Percentiles rank a stretch among this genome's conserved stretches.
These are phyloP conservation scores for Prunus yedoensis DNA, from an alignment of 331 rosid species.

Conservation along the genomic window DNA sequence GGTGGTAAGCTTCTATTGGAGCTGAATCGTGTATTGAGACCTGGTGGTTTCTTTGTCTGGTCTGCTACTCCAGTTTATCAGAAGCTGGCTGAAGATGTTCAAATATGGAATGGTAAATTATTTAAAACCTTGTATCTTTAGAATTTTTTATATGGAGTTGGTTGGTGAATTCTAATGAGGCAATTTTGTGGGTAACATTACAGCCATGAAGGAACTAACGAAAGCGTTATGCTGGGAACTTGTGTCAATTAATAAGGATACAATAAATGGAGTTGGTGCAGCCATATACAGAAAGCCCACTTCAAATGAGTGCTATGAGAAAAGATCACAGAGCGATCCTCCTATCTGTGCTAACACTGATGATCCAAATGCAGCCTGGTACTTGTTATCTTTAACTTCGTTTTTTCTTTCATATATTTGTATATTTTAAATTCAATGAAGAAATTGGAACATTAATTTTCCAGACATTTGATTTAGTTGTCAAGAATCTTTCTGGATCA, in stretches of 20 bases:
- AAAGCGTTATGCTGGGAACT: conserved; percentile 88
- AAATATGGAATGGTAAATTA: conserved; percentile 77
- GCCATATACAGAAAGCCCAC: conserved; percentile 83
- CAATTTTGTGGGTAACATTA: conserved; percentile 28
- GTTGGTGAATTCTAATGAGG: conserved; percentile 28
- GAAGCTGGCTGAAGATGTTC: conserved; percentile 69
- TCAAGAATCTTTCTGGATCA: neutral
- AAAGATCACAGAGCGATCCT: conserved; percentile 63
- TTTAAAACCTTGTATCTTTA: neutral
- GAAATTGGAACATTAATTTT: neutral
- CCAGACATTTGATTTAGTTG: neutral
- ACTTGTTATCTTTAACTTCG: conserved; percentile 23
- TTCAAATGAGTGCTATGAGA: conserved; percentile 86
- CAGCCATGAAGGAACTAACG: conserved; percentile 85
- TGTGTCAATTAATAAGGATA: conserved; percentile 68
- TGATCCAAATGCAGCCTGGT: conserved; percentile 95
- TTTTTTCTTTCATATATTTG: neutral
- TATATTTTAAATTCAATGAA: neutral
- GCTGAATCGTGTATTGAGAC: conserved; percentile 89
- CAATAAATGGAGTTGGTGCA: conserved; percentile 68
- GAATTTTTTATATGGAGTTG: neutral
- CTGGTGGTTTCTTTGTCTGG: conserved; percentile 99
- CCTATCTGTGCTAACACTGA: conserved; percentile 71
- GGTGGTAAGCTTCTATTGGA: conserved; percentile 99
- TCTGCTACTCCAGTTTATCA: conserved; percentile 98